These are phyloP conservation scores for Fraxinus platypoda DNA, from an alignment of 305 asterid species.

Conservation along the genomic window DNA sequence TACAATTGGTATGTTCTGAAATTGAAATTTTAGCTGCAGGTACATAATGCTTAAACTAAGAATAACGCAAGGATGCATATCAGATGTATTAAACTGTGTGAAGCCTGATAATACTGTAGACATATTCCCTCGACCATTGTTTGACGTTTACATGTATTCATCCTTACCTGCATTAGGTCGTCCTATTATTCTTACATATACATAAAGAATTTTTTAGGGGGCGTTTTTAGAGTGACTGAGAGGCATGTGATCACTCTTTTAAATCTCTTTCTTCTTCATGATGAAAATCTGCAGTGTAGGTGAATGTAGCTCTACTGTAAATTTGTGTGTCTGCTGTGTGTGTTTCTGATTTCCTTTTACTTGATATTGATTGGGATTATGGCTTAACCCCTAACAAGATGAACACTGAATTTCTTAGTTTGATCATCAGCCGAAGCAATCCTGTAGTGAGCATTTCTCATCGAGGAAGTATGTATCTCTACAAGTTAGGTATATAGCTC, in stretches of 20 bases:
- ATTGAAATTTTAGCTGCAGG: neutral
- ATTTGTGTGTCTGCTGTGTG: neutral
- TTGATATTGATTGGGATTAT: neutral
- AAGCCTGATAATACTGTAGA: neutral
- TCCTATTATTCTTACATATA: neutral
- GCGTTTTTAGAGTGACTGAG: neutral
- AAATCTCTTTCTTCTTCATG: neutral
- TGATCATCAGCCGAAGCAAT: neutral
- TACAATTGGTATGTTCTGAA: conserved; percentile 44
- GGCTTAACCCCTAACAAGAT: neutral
- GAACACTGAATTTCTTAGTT: neutral
- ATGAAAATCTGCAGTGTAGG: neutral
- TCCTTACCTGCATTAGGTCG: neutral
- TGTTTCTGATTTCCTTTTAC: neutral
- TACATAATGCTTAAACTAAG: neutral
- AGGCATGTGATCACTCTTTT: neutral
- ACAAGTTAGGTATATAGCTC: neutral
- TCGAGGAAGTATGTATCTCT: neutral
- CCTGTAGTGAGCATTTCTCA: neutral
- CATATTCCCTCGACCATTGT: neutral
- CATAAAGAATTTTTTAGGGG: neutral
- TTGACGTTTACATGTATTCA: neutral
- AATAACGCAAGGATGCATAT: neutral
- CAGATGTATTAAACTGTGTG: neutral
- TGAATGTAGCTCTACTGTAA: neutral